These are phyloP conservation scores for Phaseolus coccineus DNA, from an alignment of 331 rosid genomes.

Conservation along the genomic window DNA sequence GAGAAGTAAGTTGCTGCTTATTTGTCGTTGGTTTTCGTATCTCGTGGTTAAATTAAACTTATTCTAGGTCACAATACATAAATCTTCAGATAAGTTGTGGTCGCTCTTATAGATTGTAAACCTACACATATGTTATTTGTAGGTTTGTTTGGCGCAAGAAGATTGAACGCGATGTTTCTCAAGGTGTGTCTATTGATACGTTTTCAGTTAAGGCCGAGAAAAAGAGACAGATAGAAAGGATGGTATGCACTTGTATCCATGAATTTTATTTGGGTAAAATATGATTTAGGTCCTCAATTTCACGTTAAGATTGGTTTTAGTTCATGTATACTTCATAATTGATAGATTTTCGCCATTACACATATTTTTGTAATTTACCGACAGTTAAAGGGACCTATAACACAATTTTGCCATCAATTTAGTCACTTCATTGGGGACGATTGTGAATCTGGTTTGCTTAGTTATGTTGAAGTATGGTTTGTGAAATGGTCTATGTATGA, in stretches of 20 bases:
- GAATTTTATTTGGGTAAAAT: neutral
- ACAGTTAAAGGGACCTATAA: neutral
- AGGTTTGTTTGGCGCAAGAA: constrained; percentile 99
- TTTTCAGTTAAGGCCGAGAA: constrained; percentile 83
- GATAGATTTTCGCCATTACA: neutral
- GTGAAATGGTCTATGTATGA: neutral
- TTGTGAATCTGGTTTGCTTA: constrained; percentile 30
- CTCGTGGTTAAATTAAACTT: constrained; percentile 5
- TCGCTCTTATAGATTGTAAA: constrained; percentile 22
- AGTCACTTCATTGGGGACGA: constrained; percentile 6
- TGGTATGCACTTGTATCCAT: constrained; percentile 61
- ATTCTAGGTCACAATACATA: neutral
- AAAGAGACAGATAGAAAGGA: constrained; percentile 79
- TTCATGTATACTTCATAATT: neutral
- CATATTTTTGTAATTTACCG: neutral
- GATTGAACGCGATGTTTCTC: constrained; percentile 88
- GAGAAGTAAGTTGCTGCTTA: constrained; percentile 62
- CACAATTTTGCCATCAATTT: neutral
- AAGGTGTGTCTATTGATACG: constrained; percentile 69
- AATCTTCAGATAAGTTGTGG: constrained; percentile 31
- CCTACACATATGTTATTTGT: constrained; percentile 37
- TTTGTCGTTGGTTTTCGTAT: neutral
- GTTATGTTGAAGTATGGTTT: neutral
- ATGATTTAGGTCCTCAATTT: neutral
- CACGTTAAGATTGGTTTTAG: neutral